Evolutionary conservation across 352 stramenopile genomes (phyloP), one percentile per base, ranked within the genome.

Genomic region (Globisporangium nodosum): DNA sequence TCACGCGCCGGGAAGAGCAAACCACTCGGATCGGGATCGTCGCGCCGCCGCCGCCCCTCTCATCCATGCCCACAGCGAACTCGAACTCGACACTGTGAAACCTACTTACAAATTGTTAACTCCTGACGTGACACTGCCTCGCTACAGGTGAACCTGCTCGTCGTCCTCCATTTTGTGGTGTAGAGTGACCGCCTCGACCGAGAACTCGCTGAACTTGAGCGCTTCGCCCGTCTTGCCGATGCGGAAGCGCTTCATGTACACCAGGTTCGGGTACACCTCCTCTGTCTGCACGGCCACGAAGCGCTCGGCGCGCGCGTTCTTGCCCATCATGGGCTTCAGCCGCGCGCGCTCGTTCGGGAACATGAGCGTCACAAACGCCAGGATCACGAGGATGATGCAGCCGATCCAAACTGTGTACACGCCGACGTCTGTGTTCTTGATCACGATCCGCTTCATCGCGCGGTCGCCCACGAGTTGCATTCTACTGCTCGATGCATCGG

Each of bases 201-300:
- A 67, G 53, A 87, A 90, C 67, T 90, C 77, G 56, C 72, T 73
- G 52, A 90, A 84, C 60, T 87, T 87, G 50, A 90, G 77, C 64
- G 81, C 68, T 42, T 89, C 77, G 33, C 76, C 77, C 33, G 76
- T 85, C 54, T 87, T 86, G 50, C 75, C 79, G 57, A 89, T 85
- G 27, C 79, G 57, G 46, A 89, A 85, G 54, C 79, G 79, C 62
- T 89, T 89, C 69, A 87, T 89, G 70, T 89, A 87, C 51, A 89
- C 78, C 21, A 89, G 58, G 54, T 89, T 89, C 35, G 79, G 79
- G 49, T 89, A 89, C 54, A 87, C 49, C 47, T 89, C 74, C 56
- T 89, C 79, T 2, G 79, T 89, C 35, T 87, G 79, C 24, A 89
- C 77, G 51, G 72, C 69, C 40, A 89, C 65, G 52, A 87, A 89